These are phyloP conservation scores for Ophiostoma quercus DNA, from an alignment of 2,329 filamentous ascomycete genomes.

Conservation along the genomic window DNA sequence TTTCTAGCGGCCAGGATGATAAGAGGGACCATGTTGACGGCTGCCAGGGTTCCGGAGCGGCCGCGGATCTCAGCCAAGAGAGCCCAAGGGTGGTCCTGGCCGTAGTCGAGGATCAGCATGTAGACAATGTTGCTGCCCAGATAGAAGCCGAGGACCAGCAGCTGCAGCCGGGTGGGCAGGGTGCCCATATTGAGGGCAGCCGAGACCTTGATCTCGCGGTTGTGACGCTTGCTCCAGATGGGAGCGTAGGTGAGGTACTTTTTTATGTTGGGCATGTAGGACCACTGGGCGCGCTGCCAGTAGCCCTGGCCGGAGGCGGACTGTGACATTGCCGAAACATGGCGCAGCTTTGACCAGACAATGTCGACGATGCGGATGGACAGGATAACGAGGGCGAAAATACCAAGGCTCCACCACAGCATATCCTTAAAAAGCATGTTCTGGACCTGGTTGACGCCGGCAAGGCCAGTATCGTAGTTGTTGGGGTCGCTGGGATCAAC, in stretches of 20 bases:
- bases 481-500: conserved; percentile 39
- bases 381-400: conserved; percentile 50
- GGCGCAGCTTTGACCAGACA: conserved; percentile 51
- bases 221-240: conserved; percentile 60
- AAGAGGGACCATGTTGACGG: conserved; percentile 88
- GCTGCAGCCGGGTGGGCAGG: conserved; percentile 60
- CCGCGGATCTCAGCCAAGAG: conserved; percentile 79
- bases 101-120: conserved; percentile 58
- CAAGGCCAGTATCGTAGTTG: conserved; percentile 51
- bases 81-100: conserved; percentile 52
- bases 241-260: conserved; percentile 60
- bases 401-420: conserved; percentile 58
- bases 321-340: conserved; percentile 54
- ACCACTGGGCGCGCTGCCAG: conserved; percentile 54
- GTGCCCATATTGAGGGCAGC: conserved; percentile 50
- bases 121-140: conserved; percentile 57
- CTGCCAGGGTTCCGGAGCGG: conserved; percentile 73
- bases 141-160: conserved; percentile 52
- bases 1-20: conserved; percentile 86
- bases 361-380: conserved; percentile 51
- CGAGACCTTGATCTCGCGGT: conserved; percentile 45
- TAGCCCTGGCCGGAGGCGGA: conserved; percentile 51
- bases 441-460: conserved; percentile 55
- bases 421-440: conserved; percentile 54
- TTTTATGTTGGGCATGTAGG: conserved; percentile 58